These are phyloP conservation scores for Thraustotheca clavata DNA, from an alignment of 352 stramenopile species.

Conservation along the genomic window DNA sequence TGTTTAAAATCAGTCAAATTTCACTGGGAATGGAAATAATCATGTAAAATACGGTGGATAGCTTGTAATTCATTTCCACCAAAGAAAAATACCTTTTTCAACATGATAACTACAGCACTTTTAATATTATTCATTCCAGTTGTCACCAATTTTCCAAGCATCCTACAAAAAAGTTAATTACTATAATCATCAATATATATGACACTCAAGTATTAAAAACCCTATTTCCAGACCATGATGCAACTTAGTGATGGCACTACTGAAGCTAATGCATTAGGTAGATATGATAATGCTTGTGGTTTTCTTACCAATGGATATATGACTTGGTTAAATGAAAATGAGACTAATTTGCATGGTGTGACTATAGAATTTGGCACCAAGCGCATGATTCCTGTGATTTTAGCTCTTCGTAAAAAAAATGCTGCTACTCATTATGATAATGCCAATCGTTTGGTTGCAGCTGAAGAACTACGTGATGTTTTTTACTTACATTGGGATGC, in stretches of 20 bases:
- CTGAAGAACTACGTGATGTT: slow-evolving; percentile 52
- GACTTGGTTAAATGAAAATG: neutral
- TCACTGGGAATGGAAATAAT: slow-evolving; percentile 71
- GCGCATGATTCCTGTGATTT: slow-evolving; percentile 43
- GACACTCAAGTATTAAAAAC: neutral
- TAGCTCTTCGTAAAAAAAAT: slow-evolving; percentile 56
- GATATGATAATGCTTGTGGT: slow-evolving; percentile 46
- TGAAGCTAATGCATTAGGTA: slow-evolving; percentile 29
- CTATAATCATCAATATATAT: neutral
- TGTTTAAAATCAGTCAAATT: neutral
- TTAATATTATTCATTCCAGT: too few species aligned
- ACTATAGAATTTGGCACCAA: slow-evolving; percentile 68
- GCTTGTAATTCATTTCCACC: slow-evolving; percentile 8
- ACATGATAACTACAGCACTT: too few species aligned
- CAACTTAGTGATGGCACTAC: slow-evolving; percentile 28
- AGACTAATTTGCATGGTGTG: neutral
- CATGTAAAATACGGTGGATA: slow-evolving; percentile 39
- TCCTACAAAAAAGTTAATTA: too few species aligned
- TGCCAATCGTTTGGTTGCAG: slow-evolving; percentile 36
- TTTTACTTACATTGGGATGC: slow-evolving; percentile 69
- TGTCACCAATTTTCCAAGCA: too few species aligned
- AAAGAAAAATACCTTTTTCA: too few species aligned
- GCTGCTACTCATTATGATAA: slow-evolving; percentile 38
- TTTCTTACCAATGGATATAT: slow-evolving; percentile 33
- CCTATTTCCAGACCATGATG: slow-evolving; percentile 27